Evolutionary conservation across 176 grass and related monocot species (phyloP).

Genomic region (Ensete glaucum): DNA sequence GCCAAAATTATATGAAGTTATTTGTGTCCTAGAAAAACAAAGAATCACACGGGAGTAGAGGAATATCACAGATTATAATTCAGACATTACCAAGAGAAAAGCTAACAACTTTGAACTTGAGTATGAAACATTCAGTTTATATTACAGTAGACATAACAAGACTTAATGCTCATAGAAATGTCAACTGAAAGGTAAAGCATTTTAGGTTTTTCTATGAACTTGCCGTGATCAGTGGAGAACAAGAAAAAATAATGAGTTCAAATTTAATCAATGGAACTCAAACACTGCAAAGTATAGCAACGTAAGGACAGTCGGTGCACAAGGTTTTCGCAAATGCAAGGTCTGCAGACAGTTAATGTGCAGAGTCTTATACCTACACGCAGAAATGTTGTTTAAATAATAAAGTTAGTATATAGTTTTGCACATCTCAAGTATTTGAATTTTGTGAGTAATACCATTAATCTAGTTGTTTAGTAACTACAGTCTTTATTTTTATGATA

Average conservation of each 20-base stretch:
- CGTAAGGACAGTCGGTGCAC: too few species aligned
- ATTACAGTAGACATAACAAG: not conserved
- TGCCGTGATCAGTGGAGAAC: too few species aligned
- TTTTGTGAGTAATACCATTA: not conserved
- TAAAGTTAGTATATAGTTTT: not conserved
- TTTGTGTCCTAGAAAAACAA: not conserved
- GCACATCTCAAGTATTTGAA: not conserved
- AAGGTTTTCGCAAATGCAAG: too few species aligned
- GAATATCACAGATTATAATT: not conserved
- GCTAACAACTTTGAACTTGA: not conserved
- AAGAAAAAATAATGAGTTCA: too few species aligned
- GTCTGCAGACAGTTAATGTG: too few species aligned
- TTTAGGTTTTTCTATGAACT: too few species aligned
- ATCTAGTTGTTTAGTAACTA: not conserved
- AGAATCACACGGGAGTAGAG: slow-evolving; percentile 12
- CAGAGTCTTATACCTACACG: too few species aligned
- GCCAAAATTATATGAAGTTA: slow-evolving; percentile 31
- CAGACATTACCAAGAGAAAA: not conserved
- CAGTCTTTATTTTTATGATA: not conserved
- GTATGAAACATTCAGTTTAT: not conserved
- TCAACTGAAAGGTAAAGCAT: too few species aligned
- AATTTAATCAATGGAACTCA: too few species aligned
- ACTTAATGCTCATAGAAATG: not conserved
- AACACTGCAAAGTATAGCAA: too few species aligned
- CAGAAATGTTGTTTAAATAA: not conserved